Evolutionary conservation across 2,329 filamentous ascomycete genomes (phyloP).

Genomic region (Hypoxylon rubiginosum): DNA sequence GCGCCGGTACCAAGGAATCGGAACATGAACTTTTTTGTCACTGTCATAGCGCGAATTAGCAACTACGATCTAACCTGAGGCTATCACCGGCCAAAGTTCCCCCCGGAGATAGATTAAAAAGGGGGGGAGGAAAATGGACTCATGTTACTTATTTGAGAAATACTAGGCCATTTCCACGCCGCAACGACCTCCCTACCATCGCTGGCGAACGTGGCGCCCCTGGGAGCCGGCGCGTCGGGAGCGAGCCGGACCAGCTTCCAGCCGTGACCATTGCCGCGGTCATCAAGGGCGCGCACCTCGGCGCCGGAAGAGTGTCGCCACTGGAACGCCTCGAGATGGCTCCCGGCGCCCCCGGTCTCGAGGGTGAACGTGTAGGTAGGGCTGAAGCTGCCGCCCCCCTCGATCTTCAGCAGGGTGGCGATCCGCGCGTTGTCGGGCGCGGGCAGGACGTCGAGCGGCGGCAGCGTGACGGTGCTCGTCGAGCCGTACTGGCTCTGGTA

Average conservation of each 20-base stretch:
- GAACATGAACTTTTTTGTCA: slow-evolving; percentile 56
- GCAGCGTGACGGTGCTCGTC: slow-evolving; percentile 47
- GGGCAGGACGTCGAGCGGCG: slow-evolving; percentile 39
- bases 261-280: slow-evolving; percentile 51
- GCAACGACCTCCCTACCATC: slow-evolving; percentile 61
- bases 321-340: slow-evolving; percentile 58
- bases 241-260: slow-evolving; percentile 60
- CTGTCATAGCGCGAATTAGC: slow-evolving; percentile 45
- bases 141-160: too few species aligned
- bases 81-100: not conserved
- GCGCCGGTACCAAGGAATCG: slow-evolving; percentile 57
- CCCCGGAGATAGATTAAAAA: not conserved
- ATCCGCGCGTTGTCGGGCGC: slow-evolving; percentile 14
- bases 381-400: slow-evolving; percentile 24
- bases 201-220: slow-evolving; percentile 42
- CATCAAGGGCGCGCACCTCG: slow-evolving; percentile 53
- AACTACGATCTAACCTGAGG: not conserved
- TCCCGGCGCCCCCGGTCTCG: slow-evolving; percentile 49
- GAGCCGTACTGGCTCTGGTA: slow-evolving; percentile 26
- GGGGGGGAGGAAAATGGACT: too few species aligned
- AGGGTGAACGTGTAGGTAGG: slow-evolving; percentile 52
- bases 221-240: slow-evolving; percentile 32
- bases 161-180: slow-evolving; percentile 51
- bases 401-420: slow-evolving; percentile 25
- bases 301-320: slow-evolving; percentile 58